Evolutionary conservation across 2,329 filamentous ascomycete species (phyloP), one percentile per base, ranked within the genome.

Genomic region (Ceratocystis eucalypticola): DNA sequence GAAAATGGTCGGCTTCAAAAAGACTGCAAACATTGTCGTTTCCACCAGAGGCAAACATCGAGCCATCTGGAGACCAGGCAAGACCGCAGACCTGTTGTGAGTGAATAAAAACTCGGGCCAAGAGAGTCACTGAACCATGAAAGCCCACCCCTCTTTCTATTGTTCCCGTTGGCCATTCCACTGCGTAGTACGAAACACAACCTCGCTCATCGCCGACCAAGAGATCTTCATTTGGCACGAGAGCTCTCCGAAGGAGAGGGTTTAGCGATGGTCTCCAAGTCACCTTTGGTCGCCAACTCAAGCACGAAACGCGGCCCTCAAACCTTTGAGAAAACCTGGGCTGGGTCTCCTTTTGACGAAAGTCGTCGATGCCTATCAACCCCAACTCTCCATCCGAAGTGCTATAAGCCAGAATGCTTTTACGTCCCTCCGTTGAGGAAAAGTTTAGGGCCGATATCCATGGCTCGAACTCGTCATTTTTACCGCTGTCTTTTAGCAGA

Each of bases 21-120:
- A 97, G 80, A 70, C 86, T 88, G 72, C 93, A 95, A 2, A 85
- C 76, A 72, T 97, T 96, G 77, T 99, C 94, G 73, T 99, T 97
- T 28, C 89, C 91, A 5, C 94, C 92, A 3, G 89, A 91, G 15
- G 90, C 91, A 73, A 99, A 92, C 45, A 86, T 80, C 2, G 80
- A 80, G 2, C 91, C 91, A 71, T 89, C 84, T 2, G 79, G 78
- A 2, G 91, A 92, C 90, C 92, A 97, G 2, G 89, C 83, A n/a
- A 99, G 79, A 1, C 93, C 93, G 72, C 94, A 99, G 65, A 99
- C 87, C 72, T 97, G 92, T 75, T 96, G 91, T 1, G 81, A 84
- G 73, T 97, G 93, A 6, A 90, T 84, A 41, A 81, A 81, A 71
- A 97, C 87, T 70, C 86, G 86, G 25, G 88, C 87, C 64, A 96